Conservation (phyloP, 2,329 filamentous ascomycete species). For the Aureobasidium sp. region DNA sequence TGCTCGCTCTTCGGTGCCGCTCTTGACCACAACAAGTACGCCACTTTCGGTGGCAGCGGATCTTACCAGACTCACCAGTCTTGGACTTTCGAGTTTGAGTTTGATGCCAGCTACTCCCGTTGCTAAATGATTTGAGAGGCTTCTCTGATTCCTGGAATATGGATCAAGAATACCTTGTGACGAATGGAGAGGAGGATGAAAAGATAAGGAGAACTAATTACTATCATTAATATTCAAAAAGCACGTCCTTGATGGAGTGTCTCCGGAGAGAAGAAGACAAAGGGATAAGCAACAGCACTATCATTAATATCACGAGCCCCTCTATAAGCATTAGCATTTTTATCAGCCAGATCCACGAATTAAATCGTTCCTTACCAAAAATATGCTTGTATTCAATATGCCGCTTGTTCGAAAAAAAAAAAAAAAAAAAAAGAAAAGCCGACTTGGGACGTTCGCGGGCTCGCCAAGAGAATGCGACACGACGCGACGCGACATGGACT, state of each 20-base stretch:
- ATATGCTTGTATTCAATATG: background rate
- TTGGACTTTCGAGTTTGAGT: slow-evolving; percentile 11
- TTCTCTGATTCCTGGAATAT: background rate
- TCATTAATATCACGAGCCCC: background rate
- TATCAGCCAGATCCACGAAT: background rate
- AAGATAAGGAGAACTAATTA: background rate
- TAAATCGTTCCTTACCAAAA: background rate
- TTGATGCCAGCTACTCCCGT: background rate
- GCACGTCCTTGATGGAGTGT: background rate
- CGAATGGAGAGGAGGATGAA: background rate
- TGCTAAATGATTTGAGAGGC: background rate
- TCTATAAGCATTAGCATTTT: background rate
- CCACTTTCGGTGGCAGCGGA: slow-evolving; percentile 14
- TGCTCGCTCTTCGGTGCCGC: slow-evolving; percentile 21
- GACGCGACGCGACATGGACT: too few species aligned
- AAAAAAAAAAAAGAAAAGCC: too few species aligned
- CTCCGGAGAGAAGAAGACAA: too few species aligned
- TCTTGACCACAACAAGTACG: slow-evolving; percentile 14
- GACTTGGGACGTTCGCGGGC: background rate
- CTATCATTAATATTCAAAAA: background rate
- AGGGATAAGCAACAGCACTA: background rate
- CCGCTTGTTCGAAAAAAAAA: too few species aligned
- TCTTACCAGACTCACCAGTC: slow-evolving; percentile 14
- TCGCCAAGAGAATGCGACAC: background rate
- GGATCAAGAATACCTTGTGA: background rate